Percentiles rank a stretch among this genome's conserved stretches.
Evolutionary conservation across 2,329 filamentous ascomycete species (phyloP).

Genomic region (Seiridium cupressi): DNA sequence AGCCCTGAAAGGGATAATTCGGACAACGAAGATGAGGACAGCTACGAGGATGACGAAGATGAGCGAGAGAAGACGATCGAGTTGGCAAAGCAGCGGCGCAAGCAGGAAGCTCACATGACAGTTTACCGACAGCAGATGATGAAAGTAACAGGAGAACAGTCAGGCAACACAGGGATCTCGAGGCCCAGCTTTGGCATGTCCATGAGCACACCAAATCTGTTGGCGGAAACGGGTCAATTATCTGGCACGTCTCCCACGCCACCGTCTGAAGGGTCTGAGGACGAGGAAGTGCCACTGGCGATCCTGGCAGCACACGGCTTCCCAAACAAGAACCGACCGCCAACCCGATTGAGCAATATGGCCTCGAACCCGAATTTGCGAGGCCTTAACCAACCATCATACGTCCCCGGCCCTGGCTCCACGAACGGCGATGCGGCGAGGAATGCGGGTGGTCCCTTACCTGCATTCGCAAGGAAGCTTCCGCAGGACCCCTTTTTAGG

Average conservation of each 20-base stretch:
- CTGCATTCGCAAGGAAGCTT: conserved; percentile 78
- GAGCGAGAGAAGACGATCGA: conserved; percentile 73
- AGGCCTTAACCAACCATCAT: conserved; percentile 45
- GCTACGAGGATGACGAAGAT: conserved; percentile 66
- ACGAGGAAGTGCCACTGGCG: conserved; percentile 83
- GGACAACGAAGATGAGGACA: conserved; percentile 43
- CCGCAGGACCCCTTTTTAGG: conserved; percentile 85
- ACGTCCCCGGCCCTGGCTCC: conserved; percentile 54
- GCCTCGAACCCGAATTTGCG: conserved; percentile 73
- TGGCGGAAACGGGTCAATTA: conserved; percentile 28
- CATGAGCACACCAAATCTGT: conserved; percentile 62
- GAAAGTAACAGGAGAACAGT: conserved; percentile 81
- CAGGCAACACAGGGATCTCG: conserved; percentile 35
- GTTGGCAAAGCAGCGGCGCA: conserved; percentile 73
- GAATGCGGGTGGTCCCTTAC: conserved; percentile 52
- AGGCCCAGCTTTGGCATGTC: conserved; percentile 57
- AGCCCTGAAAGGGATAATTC: conserved; percentile 37
- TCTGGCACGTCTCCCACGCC: conserved; percentile 33
- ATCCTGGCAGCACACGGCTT: conserved; percentile 90
- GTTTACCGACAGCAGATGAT: conserved; percentile 95
- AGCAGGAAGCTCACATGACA: conserved; percentile 86
- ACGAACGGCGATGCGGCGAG: conserved; percentile 46
- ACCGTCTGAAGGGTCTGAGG: conserved; percentile 60
- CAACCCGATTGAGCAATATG: conserved; percentile 62
- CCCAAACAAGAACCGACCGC: conserved; percentile 73